phyloP scores from a whole-genome alignment of 192 early-diverging fungal genomes.

The Coemansia sp. region DNA sequence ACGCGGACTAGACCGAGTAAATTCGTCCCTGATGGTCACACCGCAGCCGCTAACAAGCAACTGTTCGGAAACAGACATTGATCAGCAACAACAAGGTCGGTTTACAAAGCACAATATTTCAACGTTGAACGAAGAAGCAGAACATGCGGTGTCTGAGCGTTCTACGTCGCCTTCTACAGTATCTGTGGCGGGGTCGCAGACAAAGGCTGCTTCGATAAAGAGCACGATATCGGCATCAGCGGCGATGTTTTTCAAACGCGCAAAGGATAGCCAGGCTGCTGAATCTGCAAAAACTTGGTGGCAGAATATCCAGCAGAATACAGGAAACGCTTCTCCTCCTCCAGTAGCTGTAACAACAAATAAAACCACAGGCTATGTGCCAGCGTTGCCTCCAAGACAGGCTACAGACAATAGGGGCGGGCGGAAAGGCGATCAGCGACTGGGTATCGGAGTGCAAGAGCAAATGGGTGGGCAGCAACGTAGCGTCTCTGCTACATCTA shows the following conservation, averaged over 20 bases:
- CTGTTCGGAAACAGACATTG: slow-evolving; percentile 4
- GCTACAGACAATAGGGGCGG: background rate
- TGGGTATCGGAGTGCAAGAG: background rate
- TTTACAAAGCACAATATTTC: background rate
- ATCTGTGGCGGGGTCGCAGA: slow-evolving; percentile 3
- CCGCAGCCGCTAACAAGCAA: slow-evolving; percentile 4
- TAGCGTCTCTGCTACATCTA: background rate
- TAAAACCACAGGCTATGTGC: background rate
- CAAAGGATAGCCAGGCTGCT: slow-evolving; percentile 50
- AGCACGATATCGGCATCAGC: slow-evolving; percentile 34
- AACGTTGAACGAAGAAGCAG: background rate
- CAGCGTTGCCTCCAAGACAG: background rate
- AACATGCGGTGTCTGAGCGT: background rate
- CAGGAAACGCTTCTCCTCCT: background rate
- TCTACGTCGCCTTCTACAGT: slow-evolving; percentile 13
- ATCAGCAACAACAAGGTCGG: background rate
- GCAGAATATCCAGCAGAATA: slow-evolving; percentile 37
- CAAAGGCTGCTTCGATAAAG: slow-evolving; percentile 23
- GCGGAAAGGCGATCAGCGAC: background rate
- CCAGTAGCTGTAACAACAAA: background rate
- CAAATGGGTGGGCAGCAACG: background rate
- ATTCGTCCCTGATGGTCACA: background rate
- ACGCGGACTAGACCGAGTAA: background rate
- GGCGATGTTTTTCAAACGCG: slow-evolving; percentile 39
- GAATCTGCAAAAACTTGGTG: slow-evolving; percentile 54